phyloP scores from a whole-genome alignment of 805 yeast species.

The Brettanomyces naardenensis region DNA sequence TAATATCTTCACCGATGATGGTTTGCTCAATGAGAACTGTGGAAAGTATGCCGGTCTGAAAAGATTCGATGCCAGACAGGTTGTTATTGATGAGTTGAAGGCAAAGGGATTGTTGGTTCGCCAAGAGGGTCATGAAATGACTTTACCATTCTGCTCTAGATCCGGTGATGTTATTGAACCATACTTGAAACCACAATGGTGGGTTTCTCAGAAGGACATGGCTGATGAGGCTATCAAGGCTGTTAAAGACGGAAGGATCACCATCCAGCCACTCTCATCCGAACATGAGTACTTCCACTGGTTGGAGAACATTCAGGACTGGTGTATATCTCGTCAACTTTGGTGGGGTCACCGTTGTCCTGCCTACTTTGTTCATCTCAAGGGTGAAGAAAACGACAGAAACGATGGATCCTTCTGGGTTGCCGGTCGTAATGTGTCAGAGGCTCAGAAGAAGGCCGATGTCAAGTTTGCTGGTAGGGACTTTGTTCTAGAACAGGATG shows the following conservation, averaged over 20 bases:
- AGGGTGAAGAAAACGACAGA: slow-evolving; percentile 59
- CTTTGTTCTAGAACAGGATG: slow-evolving; percentile 85
- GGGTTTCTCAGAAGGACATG: slow-evolving; percentile 89
- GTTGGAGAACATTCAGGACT: slow-evolving; percentile 94
- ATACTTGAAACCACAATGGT: slow-evolving; percentile 97
- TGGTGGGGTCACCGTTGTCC: slow-evolving; percentile 99
- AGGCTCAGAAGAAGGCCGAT: slow-evolving; percentile 78
- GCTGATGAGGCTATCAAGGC: slow-evolving; percentile 83
- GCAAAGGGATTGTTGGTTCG: slow-evolving; percentile 68
- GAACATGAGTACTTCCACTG: slow-evolving; percentile 92
- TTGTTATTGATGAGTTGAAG: slow-evolving; percentile 75
- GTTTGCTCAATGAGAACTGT: slow-evolving; percentile 82
- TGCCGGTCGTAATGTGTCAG: slow-evolving; percentile 76
- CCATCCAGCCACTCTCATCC: slow-evolving; percentile 80
- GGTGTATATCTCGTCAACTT: slow-evolving; percentile 94
- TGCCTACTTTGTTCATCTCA: slow-evolving; percentile 78
- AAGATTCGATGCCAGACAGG: slow-evolving; percentile 88
- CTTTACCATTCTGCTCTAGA: slow-evolving; percentile 88
- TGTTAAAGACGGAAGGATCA: slow-evolving; percentile 72
- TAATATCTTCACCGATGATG: slow-evolving; percentile 89
- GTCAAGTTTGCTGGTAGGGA: slow-evolving; percentile 61
- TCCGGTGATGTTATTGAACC: slow-evolving; percentile 98
- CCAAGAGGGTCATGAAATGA: slow-evolving; percentile 93
- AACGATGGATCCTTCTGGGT: slow-evolving; percentile 76
- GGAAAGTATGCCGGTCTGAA: slow-evolving; percentile 89